These are phyloP conservation scores for Cutaneotrichosporon cyanovorans DNA, from an alignment of 1,284 basidiomycete species.

Conservation along the genomic window DNA sequence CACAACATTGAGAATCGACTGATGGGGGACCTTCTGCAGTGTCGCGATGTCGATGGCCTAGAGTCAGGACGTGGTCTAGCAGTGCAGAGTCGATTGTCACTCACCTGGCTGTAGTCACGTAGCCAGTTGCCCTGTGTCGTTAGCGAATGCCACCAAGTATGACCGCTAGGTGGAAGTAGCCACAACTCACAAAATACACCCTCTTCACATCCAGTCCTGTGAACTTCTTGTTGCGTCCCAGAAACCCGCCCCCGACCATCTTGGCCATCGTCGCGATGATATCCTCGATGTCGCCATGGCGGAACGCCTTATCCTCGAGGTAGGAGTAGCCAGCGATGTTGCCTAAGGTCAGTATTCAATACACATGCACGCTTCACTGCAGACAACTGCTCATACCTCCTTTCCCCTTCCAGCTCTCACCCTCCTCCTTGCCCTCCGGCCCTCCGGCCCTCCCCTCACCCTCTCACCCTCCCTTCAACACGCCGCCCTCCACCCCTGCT, in stretches of 20 bases:
- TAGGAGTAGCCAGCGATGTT: conserved; percentile 46
- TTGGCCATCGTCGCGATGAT: conserved; percentile 51
- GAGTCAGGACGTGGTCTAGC: background rate
- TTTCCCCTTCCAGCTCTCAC: too few species aligned
- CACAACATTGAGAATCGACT: conserved; percentile 79
- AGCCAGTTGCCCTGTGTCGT: conserved; percentile 50
- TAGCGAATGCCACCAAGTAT: background rate
- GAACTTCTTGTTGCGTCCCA: conserved; percentile 65
- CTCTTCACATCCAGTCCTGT: conserved; percentile 43
- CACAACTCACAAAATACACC: conserved; percentile 41
- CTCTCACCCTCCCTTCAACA: too few species aligned
- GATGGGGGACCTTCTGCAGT: conserved; percentile 58
- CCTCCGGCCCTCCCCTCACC: too few species aligned
- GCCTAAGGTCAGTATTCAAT: conserved; percentile 20
- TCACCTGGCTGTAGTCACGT: conserved; percentile 59
- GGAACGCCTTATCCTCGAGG: conserved; percentile 59
- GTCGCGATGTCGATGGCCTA: conserved; percentile 77
- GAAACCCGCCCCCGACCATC: conserved; percentile 55
- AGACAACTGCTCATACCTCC: too few species aligned
- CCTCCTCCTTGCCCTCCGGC: too few species aligned
- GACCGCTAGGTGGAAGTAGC: background rate
- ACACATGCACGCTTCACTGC: too few species aligned
- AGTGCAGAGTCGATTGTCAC: background rate
- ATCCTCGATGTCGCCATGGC: conserved; percentile 73
- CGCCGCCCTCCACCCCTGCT: background rate